These are phyloP conservation scores for Serendipita sp. DNA, from an alignment of 768 basidiomycete genomes.

Conservation along the genomic window DNA sequence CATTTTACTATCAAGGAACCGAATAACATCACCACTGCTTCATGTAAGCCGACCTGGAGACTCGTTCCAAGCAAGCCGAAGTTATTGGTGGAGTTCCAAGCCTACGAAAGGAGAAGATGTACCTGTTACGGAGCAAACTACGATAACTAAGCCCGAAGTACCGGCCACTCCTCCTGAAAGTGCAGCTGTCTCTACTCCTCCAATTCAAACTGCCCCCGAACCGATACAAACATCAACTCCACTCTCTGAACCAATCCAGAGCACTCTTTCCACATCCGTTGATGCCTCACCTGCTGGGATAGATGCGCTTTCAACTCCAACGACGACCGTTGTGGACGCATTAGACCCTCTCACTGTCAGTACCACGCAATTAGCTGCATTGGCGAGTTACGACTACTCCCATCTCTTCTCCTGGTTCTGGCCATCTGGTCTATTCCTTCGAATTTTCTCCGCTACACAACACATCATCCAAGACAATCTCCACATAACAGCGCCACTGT, in stretches of 20 bases:
- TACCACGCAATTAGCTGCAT: background rate
- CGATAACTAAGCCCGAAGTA: no score
- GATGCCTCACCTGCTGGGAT: background rate
- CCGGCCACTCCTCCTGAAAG: no score
- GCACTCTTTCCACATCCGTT: background rate
- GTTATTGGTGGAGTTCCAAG: background rate
- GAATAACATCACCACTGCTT: no score
- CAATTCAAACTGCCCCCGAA: background rate
- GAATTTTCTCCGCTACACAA: background rate
- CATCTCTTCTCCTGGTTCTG: constrained; percentile 2
- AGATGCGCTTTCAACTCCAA: background rate
- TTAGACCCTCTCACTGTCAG: background rate
- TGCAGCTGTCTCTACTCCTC: no score
- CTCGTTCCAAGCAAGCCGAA: background rate
- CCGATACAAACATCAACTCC: background rate
- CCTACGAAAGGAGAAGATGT: background rate
- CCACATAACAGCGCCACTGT: background rate
- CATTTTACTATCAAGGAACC: no score
- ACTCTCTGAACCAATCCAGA: background rate
- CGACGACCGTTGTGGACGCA: background rate
- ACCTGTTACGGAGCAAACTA: no score
- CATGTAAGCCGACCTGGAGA: no score
- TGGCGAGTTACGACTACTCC: constrained; percentile 1
- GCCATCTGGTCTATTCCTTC: background rate
- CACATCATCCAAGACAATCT: background rate